Base-by-base conservation (phyloP, 1,284 basidiomycete species). In the Porogramme epimiltina region DNA sequence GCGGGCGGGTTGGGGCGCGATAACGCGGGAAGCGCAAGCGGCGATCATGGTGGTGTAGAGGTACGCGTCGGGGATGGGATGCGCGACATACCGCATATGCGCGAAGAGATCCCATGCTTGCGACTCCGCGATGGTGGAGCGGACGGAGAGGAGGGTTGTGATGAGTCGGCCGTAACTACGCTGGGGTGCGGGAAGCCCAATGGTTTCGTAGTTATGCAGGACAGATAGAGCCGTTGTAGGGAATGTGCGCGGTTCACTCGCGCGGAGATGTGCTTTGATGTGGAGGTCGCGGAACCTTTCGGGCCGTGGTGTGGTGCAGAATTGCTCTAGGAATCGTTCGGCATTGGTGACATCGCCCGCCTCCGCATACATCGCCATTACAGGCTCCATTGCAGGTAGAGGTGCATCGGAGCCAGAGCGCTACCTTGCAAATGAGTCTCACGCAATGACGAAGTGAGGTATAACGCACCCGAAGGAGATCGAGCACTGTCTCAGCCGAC, bases 61-160 rank as follows among this genome's bases (percentile, higher is more conserved):
- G 16, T 79, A 70, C 2, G 78, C 76, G 55, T 91, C 85, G 0
- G 96, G 95, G 2, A 76, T 72, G 0, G 93, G 86, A 65, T 99
- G 94, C 0, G 95, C 93, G 5, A 91, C 88, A 48, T 98, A 91
- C 47, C 97, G 91, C 92, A 98, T 97, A 68, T 98, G 95, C 2
- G 91, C 77, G 68, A 94, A 98, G 22, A 98, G 78, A 63, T 98
- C 93, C 93, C 93, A 97, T 0, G 91, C 94, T 54, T 91, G 85
- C 0, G 89, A 86, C 37, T 80, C 79, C 2, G 79, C 79, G 16
- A 79, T 49, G 22, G 81, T 70, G 25, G 76, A 70, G 45, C 71
- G 60, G 10, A 42, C 71, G n/a, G 74, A 74, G 57, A 88, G 79
- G 25, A 92, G 82, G 20, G 78, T 66, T 1, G 74, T 73, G 49